Evolutionary conservation across 805 yeast species (phyloP), one percentile per base, ranked within the genome.

Genomic region (Hemisphaericaspora nanyangensis): DNA sequence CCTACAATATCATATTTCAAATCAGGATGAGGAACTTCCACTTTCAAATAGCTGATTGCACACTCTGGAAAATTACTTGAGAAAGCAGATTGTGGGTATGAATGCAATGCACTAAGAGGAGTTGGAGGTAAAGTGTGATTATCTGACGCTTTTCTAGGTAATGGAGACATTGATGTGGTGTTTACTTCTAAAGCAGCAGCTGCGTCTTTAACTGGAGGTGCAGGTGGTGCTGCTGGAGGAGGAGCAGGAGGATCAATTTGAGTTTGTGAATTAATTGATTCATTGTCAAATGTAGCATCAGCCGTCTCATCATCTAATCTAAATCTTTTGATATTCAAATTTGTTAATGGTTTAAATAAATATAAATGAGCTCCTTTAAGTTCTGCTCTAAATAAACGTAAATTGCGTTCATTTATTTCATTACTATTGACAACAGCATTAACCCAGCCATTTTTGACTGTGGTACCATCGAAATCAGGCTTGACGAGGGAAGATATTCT

Each of bases 351-450:
- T 55, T 77, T 82, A 64, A 76, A 85, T 13, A 89, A 57, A 38
- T 70, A 68, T 37, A 89, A 60, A 31, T 69, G 66, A 2, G 89
- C 77, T 15, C 95, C 95, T 49, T 72, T 77, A 41, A 89, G 62
- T 51, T 80, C 86, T 0, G 84, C 88, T 36, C 82, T 69, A 40
- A 68, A 77, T 24, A 86, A 56, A 42, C 74, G 63, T 57, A 72
- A 48, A 22, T 61, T 62, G 7, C 58, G 60, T 31, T 62, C 70
- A 30, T 46, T 51, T 18, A 55, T 55, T 5, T 64, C 56, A 35
- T 57, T 47, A 26, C 65, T 54, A 49, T 60, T 65, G 22, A 62
- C 42, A 10, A 63, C 58, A 5, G 56, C 65, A 39, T 69, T 69
- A 25, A 65, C 44, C 73, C 73, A 69, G 17, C 58, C 52, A 39